Evolutionary conservation across 2,329 filamentous ascomycete genomes (phyloP).

Genomic region (Hypoxylon sp.): DNA sequence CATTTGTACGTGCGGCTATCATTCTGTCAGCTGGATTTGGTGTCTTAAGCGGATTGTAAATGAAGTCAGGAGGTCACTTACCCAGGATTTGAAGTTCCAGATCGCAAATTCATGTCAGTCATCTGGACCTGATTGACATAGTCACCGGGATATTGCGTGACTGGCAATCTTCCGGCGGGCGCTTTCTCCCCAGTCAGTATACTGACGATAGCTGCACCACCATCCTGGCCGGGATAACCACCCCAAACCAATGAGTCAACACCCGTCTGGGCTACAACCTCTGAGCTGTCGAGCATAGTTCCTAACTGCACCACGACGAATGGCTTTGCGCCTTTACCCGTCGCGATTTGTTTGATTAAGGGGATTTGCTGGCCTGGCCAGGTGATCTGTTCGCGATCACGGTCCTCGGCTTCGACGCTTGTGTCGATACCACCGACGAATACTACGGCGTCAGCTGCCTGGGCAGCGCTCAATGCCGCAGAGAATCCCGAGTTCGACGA

Average conservation of each 20-base stretch:
- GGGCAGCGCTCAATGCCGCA: conserved; percentile 50
- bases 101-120: conserved; percentile 65
- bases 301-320: conserved; percentile 62
- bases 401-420: conserved; percentile 59
- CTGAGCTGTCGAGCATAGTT: conserved; percentile 57
- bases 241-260: conserved; percentile 64
- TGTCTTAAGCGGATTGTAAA: too few relatives aligned
- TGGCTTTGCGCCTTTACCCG: conserved; percentile 54
- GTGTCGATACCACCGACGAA: conserved; percentile 65
- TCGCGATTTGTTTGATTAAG: conserved; percentile 56
- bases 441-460: conserved; percentile 59
- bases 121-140: conserved; percentile 61
- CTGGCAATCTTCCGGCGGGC: conserved; percentile 62
- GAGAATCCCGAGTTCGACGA: conserved; percentile 45
- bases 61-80: too few relatives aligned
- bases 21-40: conserved; percentile 1
- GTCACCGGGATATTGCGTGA: conserved; percentile 63
- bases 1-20: conserved; percentile 63
- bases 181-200: conserved; percentile 59
- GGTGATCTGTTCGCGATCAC: conserved; percentile 58
- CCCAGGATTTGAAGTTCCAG: conserved; percentile 56
- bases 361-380: conserved; percentile 63
- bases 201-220: conserved; percentile 63
- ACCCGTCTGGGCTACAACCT: conserved; percentile 56
- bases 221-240: conserved; percentile 67